Base-by-base conservation (phyloP, 2,329 filamentous ascomycete species). In the Penicillium sp. region DNA sequence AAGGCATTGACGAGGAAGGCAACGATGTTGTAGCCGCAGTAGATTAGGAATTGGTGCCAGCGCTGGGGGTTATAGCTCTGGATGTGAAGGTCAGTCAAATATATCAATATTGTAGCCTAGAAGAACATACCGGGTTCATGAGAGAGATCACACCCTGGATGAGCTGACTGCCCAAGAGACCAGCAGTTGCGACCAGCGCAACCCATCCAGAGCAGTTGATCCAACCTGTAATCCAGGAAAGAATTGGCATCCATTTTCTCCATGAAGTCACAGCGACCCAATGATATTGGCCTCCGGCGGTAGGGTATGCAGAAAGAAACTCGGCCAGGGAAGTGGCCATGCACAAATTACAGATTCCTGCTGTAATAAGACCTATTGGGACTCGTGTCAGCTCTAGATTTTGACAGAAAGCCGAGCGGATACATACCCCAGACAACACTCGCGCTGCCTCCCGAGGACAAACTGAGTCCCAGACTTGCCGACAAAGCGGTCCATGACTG, bases 1-100 rank as follows among this genome's bases (percentile, higher is more conserved):
- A 90, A 88, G 1, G 85, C 83, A 61, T 91, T 91, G 71, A 90
- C 76, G 48, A 83, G 55, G 58, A 90, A 84, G 3, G 85, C 85
- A 17, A 83, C 73, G 23, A 86, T 57, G 6, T 84, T 87, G 68
- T 86, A 87, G 7, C 73, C 86, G 44, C 89, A 80, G 71, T 90
- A 91, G 48, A 91, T 86, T 29, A 90, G 76, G 71, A 91, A 91
- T 62, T 89, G 86, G 65, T 91, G 88, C 86, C 88, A 91, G 4
- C 83, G 68, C 67, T 87, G 73, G 2, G 82, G 59, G 23, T 79
- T 76, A 67, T 87, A 90, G 49, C 44, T 43, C 72, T 67, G 12
- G 7, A 31, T 17, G 23, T 3, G 19, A 25, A n/a, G 7, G 19
- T 61, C 42, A 61, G 59, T 15, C 9, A 10, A 15, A 17, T n/a